A percentile compares a stretch with the other conserved stretches of the same genome.
Conservation (phyloP, 768 basidiomycete genomes). For the Mycena polygramma region DNA sequence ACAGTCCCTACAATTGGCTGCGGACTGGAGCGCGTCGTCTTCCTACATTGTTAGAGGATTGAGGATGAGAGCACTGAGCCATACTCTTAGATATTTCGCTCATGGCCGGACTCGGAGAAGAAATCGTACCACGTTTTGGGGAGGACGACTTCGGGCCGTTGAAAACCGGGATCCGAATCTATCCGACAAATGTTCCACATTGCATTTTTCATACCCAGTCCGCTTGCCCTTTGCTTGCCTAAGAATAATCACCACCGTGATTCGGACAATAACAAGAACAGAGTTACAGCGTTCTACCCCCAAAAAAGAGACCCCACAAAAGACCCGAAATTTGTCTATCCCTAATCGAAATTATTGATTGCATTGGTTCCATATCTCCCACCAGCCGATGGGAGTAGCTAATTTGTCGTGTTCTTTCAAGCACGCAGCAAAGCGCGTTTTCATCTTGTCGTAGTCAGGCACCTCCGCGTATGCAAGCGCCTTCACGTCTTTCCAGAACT, state of each 20-base stretch:
- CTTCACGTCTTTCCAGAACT: slow-evolving; percentile 49
- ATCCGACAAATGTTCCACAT: not conserved
- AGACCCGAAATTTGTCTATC: not conserved
- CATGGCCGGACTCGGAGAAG: too few relatives aligned
- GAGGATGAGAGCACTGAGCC: too few relatives aligned
- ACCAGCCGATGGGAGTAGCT: slow-evolving; percentile 11
- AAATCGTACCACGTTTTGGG: too few relatives aligned
- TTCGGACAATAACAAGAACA: not conserved
- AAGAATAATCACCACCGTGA: not conserved
- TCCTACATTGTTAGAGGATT: too few relatives aligned
- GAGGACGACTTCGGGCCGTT: too few relatives aligned
- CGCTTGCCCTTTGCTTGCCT: too few relatives aligned
- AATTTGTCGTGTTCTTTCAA: slow-evolving; percentile 31
- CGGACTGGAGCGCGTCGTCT: too few relatives aligned
- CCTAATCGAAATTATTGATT: not conserved
- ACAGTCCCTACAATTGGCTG: not conserved
- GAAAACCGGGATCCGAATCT: not conserved
- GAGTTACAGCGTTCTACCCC: not conserved
- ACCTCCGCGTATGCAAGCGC: slow-evolving; percentile 47
- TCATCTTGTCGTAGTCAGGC: slow-evolving; percentile 46
- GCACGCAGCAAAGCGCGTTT: slow-evolving; percentile 38
- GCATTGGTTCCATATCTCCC: slow-evolving; percentile 27
- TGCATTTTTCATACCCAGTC: not conserved
- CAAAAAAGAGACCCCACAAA: not conserved
- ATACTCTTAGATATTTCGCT: too few relatives aligned